These are phyloP conservation scores for Puccinia sorghi DNA, from an alignment of 1,284 basidiomycete genomes.

Conservation along the genomic window DNA sequence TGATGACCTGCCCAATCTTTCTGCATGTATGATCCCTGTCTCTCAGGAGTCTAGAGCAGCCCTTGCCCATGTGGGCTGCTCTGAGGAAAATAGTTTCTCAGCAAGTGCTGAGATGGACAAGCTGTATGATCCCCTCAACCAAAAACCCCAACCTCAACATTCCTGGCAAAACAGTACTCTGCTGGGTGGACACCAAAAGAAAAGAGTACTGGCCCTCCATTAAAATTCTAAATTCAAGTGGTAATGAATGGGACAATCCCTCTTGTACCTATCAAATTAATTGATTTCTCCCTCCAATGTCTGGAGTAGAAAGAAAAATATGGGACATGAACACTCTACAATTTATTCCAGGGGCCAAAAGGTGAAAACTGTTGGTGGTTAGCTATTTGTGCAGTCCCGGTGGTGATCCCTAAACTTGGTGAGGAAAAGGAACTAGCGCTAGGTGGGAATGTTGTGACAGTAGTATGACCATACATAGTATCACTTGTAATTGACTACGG, in stretches of 20 bases:
- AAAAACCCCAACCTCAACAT: slow-evolving; percentile 38
- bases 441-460: too few relatives aligned
- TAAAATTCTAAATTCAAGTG: not conserved
- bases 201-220: slow-evolving; percentile 35
- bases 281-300: not conserved
- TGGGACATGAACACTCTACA: too few relatives aligned
- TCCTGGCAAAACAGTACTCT: slow-evolving; percentile 14
- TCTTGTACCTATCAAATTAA: not conserved
- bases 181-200: not conserved
- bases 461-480: too few relatives aligned
- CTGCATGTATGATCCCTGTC: slow-evolving; percentile 30
- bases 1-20: slow-evolving; percentile 31
- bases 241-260: not conserved
- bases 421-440: too few relatives aligned
- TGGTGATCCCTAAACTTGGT: too few relatives aligned
- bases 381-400: too few relatives aligned
- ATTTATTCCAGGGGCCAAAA: too few relatives aligned
- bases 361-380: too few relatives aligned
- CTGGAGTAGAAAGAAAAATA: too few relatives aligned
- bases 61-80: not conserved
- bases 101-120: not conserved
- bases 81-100: not conserved
- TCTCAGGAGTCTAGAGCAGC: slow-evolving; percentile 27
- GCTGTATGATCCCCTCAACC: slow-evolving; percentile 7
- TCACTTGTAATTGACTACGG: too few relatives aligned